A percentile compares a stretch with the other conserved stretches of the same genome.
These are phyloP conservation scores for Aspergillus sp. DNA, from an alignment of 2,329 filamentous ascomycete genomes.

Conservation along the genomic window DNA sequence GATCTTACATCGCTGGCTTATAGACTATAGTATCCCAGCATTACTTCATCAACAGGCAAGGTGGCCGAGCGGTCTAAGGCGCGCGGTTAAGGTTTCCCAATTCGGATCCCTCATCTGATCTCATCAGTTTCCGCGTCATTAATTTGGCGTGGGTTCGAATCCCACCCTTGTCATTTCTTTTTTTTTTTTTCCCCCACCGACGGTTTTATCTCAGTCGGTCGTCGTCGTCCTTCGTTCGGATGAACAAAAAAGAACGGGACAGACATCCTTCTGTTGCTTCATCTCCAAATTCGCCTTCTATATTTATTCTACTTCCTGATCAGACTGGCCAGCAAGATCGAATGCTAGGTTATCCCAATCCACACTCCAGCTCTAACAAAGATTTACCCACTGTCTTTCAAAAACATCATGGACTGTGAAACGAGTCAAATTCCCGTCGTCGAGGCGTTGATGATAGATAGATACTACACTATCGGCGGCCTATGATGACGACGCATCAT, in stretches of 20 bases:
- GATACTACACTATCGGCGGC: too few species aligned
- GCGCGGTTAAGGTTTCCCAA: constrained; percentile 22
- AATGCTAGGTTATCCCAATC: too few species aligned
- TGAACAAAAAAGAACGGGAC: too few species aligned
- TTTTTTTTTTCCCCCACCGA: background rate
- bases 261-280: too few species aligned
- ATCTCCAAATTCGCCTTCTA: too few species aligned
- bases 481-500: too few species aligned
- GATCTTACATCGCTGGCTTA: background rate
- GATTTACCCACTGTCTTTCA: too few species aligned
- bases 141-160: constrained; percentile 24
- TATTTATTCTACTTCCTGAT: too few species aligned
- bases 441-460: too few species aligned
- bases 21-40: background rate
- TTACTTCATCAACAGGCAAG: constrained; percentile 12
- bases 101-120: constrained; percentile 13
- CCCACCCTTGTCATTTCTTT: constrained; percentile 21
- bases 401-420: too few species aligned
- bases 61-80: constrained; percentile 23
- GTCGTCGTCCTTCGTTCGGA: too few species aligned
- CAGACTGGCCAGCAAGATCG: background rate
- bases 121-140: constrained; percentile 21
- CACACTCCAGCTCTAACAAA: background rate
- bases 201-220: background rate
- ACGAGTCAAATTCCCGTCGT: too few species aligned